A percentile compares a stretch with the other conserved stretches of the same genome.
phyloP scores from a whole-genome alignment of 2,329 filamentous ascomycete genomes.

The Talaromyces sp. region DNA sequence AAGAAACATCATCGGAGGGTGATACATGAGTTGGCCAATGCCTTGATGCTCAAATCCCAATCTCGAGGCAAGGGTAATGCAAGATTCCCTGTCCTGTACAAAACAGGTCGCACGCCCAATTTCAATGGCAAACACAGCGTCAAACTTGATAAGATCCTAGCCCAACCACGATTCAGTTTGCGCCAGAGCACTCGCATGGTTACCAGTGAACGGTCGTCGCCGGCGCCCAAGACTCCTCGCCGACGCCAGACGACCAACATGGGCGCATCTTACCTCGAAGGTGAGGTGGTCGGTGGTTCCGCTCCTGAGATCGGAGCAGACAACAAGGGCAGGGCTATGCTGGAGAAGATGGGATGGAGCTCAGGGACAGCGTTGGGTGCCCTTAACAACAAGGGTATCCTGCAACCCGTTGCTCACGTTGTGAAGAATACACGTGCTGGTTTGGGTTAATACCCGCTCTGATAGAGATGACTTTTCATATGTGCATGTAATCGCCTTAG shows the following conservation, averaged over 20 bases:
- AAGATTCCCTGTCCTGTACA: slow-evolving; percentile 71
- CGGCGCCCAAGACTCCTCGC: slow-evolving; percentile 16
- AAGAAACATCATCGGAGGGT: slow-evolving; percentile 69
- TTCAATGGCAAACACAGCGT: slow-evolving; percentile 55
- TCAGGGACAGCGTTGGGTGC: slow-evolving; percentile 79
- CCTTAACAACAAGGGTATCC: slow-evolving; percentile 76
- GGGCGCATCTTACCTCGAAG: slow-evolving; percentile 65
- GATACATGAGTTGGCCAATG: slow-evolving; percentile 72
- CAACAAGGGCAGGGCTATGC: slow-evolving; percentile 78
- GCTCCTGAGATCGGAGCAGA: slow-evolving; percentile 77
- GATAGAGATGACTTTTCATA: not conserved
- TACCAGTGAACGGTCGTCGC: not conserved
- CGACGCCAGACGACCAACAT: slow-evolving; percentile 16
- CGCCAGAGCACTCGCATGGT: slow-evolving; percentile 11
- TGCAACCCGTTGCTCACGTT: slow-evolving; percentile 78
- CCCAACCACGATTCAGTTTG: slow-evolving; percentile 29
- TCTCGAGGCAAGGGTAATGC: slow-evolving; percentile 68
- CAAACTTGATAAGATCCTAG: slow-evolving; percentile 39
- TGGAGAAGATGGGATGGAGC: slow-evolving; percentile 98
- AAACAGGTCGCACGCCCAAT: slow-evolving; percentile 60
- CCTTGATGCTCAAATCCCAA: slow-evolving; percentile 75
- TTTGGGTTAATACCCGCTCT: slow-evolving; percentile 51
- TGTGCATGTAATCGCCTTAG: not conserved
- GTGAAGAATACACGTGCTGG: slow-evolving; percentile 84
- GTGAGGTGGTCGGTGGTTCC: slow-evolving; percentile 78